Evolutionary conservation across 805 yeast genomes (phyloP).

Genomic region (Suhomyces emberorum): DNA sequence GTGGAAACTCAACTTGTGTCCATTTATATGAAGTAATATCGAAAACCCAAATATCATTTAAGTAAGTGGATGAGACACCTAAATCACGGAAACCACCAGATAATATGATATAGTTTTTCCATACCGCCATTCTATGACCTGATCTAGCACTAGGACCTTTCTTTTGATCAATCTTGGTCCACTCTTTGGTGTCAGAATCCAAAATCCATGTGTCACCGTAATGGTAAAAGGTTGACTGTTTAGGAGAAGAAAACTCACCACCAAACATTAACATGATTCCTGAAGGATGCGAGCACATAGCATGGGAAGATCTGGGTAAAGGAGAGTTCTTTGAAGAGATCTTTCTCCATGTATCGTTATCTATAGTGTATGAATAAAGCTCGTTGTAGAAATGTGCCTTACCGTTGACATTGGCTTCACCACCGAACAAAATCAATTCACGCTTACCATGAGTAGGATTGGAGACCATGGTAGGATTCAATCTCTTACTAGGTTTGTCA

Average conservation of each 20-base stretch:
- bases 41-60: constrained; percentile 87
- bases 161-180: constrained; percentile 81
- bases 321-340: constrained; percentile 83
- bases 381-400: constrained; percentile 78
- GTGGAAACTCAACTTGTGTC: constrained; percentile 85
- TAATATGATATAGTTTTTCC: constrained; percentile 86
- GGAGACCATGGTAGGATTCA: constrained; percentile 72
- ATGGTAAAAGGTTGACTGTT: constrained; percentile 92
- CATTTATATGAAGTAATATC: constrained; percentile 88
- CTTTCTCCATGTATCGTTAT: constrained; percentile 77
- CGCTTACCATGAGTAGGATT: constrained; percentile 71
- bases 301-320: constrained; percentile 88
- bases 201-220: constrained; percentile 95
- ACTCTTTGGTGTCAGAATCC: constrained; percentile 79
- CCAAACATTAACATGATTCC: constrained; percentile 87
- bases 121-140: constrained; percentile 84
- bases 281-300: constrained; percentile 89
- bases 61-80: constrained; percentile 77
- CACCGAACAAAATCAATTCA: constrained; percentile 86
- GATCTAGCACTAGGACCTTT: constrained; percentile 82
- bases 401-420: constrained; percentile 60
- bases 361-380: constrained; percentile 66
- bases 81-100: constrained; percentile 94
- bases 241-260: constrained; percentile 96
- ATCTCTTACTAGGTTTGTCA: constrained; percentile 61